Conservation (phyloP, 2,329 filamentous ascomycete species). For the Colletotrichum agaves region DNA sequence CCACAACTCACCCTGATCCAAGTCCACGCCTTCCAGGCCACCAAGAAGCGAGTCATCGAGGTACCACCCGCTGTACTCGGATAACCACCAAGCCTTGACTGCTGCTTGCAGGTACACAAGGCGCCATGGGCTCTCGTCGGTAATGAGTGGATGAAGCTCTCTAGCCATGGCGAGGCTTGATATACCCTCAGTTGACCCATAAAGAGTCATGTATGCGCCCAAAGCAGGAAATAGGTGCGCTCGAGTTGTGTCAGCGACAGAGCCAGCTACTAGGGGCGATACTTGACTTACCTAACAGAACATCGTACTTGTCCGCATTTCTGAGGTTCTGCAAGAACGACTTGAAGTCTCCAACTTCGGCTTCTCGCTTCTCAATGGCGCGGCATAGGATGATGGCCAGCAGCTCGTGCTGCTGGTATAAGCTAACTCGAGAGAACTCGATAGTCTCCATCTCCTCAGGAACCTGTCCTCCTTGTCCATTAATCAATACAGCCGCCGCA, state of each 20-base stretch:
- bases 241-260: conserved; percentile 42
- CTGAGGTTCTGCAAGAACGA: conserved; percentile 75
- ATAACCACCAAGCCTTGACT: conserved; percentile 85
- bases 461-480: conserved; percentile 60
- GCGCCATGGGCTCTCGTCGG: conserved; percentile 77
- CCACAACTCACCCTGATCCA: conserved; percentile 61
- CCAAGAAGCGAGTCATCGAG: conserved; percentile 70
- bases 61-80: conserved; percentile 92
- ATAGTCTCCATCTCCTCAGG: conserved; percentile 80
- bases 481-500: conserved; percentile 79
- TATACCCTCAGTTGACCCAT: conserved; percentile 80
- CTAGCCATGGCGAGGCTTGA: conserved; percentile 75
- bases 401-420: conserved; percentile 90
- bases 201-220: conserved; percentile 79
- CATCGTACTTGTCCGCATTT: conserved; percentile 81
- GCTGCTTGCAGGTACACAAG: conserved; percentile 82
- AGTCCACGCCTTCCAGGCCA: conserved; percentile 62
- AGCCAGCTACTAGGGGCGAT: conserved; percentile 6
- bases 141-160: conserved; percentile 74
- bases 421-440: conserved; percentile 81
- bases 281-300: conserved; percentile 57
- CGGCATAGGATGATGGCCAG: conserved; percentile 83
- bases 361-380: conserved; percentile 80
- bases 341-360: conserved; percentile 77
- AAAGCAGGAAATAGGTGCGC: conserved; percentile 87